phyloP scores from a whole-genome alignment of 805 yeast genomes.

The Starmerella floricola region DNA sequence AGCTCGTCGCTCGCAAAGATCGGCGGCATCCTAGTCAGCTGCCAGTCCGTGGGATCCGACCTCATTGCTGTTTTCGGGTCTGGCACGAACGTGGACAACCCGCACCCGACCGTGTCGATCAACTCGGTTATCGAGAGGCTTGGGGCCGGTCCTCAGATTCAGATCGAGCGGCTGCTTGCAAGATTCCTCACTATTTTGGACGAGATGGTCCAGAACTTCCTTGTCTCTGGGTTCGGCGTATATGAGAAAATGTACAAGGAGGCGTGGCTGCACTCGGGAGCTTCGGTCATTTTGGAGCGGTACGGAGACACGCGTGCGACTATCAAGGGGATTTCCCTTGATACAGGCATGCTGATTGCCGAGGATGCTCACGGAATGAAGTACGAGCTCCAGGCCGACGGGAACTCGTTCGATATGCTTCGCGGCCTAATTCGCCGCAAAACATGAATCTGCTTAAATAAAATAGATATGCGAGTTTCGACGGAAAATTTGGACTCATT shows the following conservation, averaged over 20 bases:
- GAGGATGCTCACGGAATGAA: slow-evolving; percentile 44
- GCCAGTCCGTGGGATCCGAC: slow-evolving; percentile 47
- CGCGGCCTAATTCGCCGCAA: slow-evolving; percentile 52
- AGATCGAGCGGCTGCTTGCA: slow-evolving; percentile 48
- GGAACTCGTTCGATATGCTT: slow-evolving; percentile 92
- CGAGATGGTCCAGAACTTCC: slow-evolving; percentile 41
- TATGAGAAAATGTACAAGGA: slow-evolving; percentile 62
- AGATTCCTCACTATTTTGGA: slow-evolving; percentile 54
- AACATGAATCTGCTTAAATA: no score
- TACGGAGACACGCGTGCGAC: slow-evolving; percentile 43
- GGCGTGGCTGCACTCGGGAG: slow-evolving; percentile 75
- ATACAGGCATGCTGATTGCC: slow-evolving; percentile 73
- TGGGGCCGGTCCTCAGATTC: slow-evolving; percentile 43
- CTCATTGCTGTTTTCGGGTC: slow-evolving; percentile 70
- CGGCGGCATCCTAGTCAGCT: slow-evolving; percentile 75
- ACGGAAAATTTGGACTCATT: no score
- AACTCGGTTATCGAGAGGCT: slow-evolving; percentile 53
- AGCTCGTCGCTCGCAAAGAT: slow-evolving; percentile 46
- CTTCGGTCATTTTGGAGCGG: slow-evolving; percentile 56
- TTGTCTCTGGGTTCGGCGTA: slow-evolving; percentile 51
- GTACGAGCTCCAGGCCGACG: slow-evolving; percentile 84
- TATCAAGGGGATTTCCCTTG: slow-evolving; percentile 69
- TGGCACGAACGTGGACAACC: slow-evolving; percentile 72
- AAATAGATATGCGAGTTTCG: no score
- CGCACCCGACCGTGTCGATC: slow-evolving; percentile 86